Conservation (phyloP, 768 basidiomycete species). For the Chalciporus pseudorubinellus region DNA sequence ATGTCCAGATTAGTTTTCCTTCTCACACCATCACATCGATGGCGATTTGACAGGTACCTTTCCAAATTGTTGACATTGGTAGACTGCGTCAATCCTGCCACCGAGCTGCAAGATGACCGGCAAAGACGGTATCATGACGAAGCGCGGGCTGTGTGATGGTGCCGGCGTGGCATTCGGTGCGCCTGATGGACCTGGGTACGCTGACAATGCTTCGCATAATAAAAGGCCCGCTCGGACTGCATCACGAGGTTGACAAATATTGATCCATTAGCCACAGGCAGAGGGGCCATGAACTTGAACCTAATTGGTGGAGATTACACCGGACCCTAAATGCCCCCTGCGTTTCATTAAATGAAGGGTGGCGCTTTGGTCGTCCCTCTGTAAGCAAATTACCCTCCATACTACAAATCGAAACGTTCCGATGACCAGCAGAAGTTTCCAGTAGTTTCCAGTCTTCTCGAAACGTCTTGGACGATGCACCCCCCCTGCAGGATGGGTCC, state of each 20-base stretch:
- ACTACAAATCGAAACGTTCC: slow-evolving; percentile 7
- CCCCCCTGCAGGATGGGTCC: slow-evolving; percentile 9
- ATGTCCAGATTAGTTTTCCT: slow-evolving; percentile 1
- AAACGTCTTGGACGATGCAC: slow-evolving; percentile 8
- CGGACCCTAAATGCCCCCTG: slow-evolving; percentile 20
- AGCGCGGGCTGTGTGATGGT: slow-evolving; percentile 14
- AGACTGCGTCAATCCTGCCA: slow-evolving; percentile 9
- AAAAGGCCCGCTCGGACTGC: slow-evolving; percentile 3
- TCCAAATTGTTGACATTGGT: slow-evolving; percentile 3
- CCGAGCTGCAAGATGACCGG: slow-evolving; percentile 3
- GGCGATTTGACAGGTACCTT: slow-evolving; percentile 3
- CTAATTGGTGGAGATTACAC: slow-evolving; percentile 18
- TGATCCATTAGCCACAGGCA: slow-evolving; percentile 14
- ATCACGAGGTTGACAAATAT: slow-evolving; percentile 22
- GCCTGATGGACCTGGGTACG: slow-evolving; percentile 15
- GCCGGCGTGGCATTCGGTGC: slow-evolving; percentile 14
- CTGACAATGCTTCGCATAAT: no score
- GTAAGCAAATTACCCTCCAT: slow-evolving; percentile 12
- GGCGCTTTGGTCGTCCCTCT: slow-evolving; percentile 8
- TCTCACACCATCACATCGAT: not conserved
- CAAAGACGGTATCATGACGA: slow-evolving; percentile 6
- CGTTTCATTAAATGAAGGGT: slow-evolving; percentile 22
- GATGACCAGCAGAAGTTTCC: slow-evolving; percentile 6
- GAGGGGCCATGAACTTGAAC: slow-evolving; percentile 13
- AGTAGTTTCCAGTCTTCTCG: slow-evolving; percentile 11